phyloP scores from a whole-genome alignment of 1,284 basidiomycete species.

The Cryptococcus wingfieldii region DNA sequence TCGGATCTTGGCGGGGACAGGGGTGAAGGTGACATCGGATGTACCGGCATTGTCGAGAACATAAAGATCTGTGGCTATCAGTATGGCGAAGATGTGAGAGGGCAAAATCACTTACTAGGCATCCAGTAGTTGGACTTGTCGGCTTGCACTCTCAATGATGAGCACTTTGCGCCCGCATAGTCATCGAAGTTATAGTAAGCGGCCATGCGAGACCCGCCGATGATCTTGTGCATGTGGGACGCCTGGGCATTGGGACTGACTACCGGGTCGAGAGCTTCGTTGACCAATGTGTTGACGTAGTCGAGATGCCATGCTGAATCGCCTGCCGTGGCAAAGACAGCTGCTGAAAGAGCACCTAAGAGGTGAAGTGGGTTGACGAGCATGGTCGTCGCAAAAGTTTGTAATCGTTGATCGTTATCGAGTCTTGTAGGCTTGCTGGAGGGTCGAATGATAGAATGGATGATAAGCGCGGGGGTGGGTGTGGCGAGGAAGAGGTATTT shows the following conservation, averaged over 20 bases:
- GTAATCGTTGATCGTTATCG: too few species aligned
- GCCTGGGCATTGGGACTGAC: slow-evolving; percentile 19
- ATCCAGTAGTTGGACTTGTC: slow-evolving; percentile 43
- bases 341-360: slow-evolving; percentile 3
- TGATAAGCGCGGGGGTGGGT: too few species aligned
- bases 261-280: slow-evolving; percentile 27
- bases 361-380: slow-evolving; percentile 10
- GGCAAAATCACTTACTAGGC: slow-evolving; percentile 17
- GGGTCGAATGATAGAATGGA: too few species aligned
- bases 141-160: slow-evolving; percentile 20
- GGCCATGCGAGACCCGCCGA: slow-evolving; percentile 16
- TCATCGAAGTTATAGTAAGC: slow-evolving; percentile 31
- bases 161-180: slow-evolving; percentile 24
- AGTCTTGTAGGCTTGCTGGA: too few species aligned
- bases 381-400: background rate
- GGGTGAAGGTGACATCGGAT: slow-evolving; percentile 1
- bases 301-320: slow-evolving; percentile 20
- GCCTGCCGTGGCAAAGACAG: slow-evolving; percentile 9
- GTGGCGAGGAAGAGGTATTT: too few species aligned
- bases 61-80: slow-evolving; percentile 6
- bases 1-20: slow-evolving; percentile 13
- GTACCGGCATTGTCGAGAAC: slow-evolving; percentile 6
- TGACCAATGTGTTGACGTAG: slow-evolving; percentile 18
- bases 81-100: background rate
- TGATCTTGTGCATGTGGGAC: slow-evolving; percentile 30